Base-by-base conservation (phyloP, 495 filamentous ascomycete species). In the Aspergillus diversus region DNA sequence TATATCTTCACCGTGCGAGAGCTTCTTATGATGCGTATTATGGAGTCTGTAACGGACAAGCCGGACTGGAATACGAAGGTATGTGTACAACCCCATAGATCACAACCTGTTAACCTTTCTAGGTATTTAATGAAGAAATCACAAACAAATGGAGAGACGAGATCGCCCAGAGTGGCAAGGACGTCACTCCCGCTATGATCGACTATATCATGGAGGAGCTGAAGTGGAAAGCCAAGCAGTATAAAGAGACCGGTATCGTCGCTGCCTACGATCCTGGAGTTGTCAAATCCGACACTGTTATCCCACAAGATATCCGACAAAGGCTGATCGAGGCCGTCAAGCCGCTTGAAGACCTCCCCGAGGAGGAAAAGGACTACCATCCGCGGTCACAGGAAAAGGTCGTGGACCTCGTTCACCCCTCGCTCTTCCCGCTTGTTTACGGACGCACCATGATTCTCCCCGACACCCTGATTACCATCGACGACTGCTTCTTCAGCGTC, bases 181-280 rank as follows among this genome's bases (percentile, higher is more conserved):
- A 77, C 58, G 63, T 83, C 3, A 75, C 78, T 0, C 56, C 71
- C 6, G 71, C 71, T 6, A 85, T 87, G 82, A 74, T 83, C 57
- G 74, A 84, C 27, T 80, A 76, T 66, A 77, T 83, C 64, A 75
- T 86, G 55, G 60, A 70, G 34, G 85, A 87, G 60, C 68, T 86
- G 12, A 75, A 75, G 13, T 78, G 78, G 59, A 84, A 82, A 60
- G 76, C 77, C 6, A 59, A 62, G 6, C 16, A 33, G 8, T 13
- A n/a, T 13, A 13, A 35, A 13, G 37, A 11, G 5, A 11, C 6
- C 2, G 15, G n/a, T 7, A n/a, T 55, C 13, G 52, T 35, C 6
- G 6, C 11, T 12, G 32, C 15, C 31, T 55, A 33, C 33, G 33
- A 37, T 33, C 21, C 32, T 5, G 61, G 53, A 0, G 39, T 63